phyloP scores from a whole-genome alignment of 1,284 basidiomycete species.

The Melampsora americana region DNA sequence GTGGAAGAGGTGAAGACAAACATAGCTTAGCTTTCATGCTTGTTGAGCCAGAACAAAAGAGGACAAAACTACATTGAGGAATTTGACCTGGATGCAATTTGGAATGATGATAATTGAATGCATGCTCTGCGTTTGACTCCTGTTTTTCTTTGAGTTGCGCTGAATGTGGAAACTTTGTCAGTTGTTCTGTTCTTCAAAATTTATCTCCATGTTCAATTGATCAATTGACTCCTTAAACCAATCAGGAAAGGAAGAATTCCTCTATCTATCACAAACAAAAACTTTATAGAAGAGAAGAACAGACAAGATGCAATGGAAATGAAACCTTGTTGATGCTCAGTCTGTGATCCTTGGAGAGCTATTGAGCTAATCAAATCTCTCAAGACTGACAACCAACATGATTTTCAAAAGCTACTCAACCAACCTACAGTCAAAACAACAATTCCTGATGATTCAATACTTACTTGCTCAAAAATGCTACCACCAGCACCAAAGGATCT shows the following conservation, averaged over 20 bases:
- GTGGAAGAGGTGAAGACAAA: not conserved
- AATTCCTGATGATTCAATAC: not conserved
- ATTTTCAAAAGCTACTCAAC: not conserved
- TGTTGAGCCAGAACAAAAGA: not conserved
- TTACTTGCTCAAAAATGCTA: not conserved
- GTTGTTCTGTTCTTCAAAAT: no score
- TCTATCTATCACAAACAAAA: constrained; percentile 4
- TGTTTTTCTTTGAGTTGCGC: not conserved
- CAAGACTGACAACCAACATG: not conserved
- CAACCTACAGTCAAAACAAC: not conserved
- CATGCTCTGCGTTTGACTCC: constrained; percentile 13
- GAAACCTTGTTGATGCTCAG: not conserved
- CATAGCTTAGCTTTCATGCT: not conserved
- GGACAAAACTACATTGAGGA: constrained; percentile 6
- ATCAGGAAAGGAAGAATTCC: not conserved
- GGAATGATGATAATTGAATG: constrained; percentile 15
- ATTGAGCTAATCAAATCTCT: not conserved
- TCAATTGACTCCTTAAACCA: not conserved
- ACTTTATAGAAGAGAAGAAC: constrained; percentile 15
- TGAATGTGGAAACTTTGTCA: not conserved
- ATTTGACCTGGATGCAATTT: not conserved
- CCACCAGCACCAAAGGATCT: not conserved
- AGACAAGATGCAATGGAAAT: not conserved
- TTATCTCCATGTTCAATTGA: no score
- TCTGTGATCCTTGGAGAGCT: not conserved